These are phyloP conservation scores for Solanum phureja DNA, from an alignment of 257 asterid species.

Conservation along the genomic window DNA sequence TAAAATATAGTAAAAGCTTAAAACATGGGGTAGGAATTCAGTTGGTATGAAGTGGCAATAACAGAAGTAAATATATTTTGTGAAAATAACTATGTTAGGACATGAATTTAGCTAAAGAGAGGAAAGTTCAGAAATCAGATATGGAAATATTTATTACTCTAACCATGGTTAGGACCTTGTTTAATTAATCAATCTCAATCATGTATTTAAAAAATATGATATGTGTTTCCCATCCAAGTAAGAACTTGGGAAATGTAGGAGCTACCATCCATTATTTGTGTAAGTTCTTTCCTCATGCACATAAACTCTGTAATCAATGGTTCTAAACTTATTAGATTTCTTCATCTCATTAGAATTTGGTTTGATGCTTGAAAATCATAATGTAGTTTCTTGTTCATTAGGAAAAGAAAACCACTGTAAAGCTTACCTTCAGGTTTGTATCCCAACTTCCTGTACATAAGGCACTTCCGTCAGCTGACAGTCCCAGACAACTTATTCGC, in stretches of 20 bases:
- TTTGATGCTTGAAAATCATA: too few species aligned
- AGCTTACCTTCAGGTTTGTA: conserved; percentile 74
- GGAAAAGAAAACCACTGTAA: neutral
- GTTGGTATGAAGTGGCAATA: neutral
- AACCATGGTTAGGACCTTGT: neutral
- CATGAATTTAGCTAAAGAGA: neutral
- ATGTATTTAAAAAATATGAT: neutral
- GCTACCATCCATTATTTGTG: neutral
- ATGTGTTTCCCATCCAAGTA: neutral
- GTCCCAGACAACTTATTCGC: conserved; percentile 77
- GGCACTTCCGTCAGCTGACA: conserved; percentile 96
- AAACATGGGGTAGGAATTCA: neutral
- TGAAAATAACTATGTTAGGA: neutral
- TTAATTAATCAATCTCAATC: neutral
- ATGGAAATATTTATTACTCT: neutral
- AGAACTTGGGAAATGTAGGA: neutral
- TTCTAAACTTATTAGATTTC: neutral
- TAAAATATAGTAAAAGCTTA: neutral
- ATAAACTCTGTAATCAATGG: neutral
- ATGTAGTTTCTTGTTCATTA: too few species aligned
- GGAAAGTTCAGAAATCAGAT: neutral
- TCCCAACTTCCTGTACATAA: conserved; percentile 97
- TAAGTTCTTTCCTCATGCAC: neutral
- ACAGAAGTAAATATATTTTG: neutral
- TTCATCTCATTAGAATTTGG: neutral